These are phyloP conservation scores for Wickerhamomyces alni DNA, from an alignment of 805 yeast species.

Conservation along the genomic window DNA sequence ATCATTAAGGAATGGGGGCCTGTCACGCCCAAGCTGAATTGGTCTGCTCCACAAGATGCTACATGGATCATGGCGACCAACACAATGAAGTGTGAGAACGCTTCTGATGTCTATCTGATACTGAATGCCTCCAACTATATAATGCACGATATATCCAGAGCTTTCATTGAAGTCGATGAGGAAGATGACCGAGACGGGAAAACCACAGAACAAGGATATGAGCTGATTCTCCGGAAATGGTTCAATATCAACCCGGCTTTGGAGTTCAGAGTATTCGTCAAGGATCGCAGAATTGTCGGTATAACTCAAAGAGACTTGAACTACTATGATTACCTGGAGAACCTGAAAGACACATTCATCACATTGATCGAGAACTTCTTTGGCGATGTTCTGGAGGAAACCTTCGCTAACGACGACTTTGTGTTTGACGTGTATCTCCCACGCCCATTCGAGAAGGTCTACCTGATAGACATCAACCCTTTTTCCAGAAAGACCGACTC, in stretches of 20 bases:
- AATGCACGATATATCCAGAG: constrained; percentile 73
- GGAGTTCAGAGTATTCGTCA: constrained; percentile 86
- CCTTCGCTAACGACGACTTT: constrained; percentile 50
- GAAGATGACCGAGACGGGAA: constrained; percentile 20
- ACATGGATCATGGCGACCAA: constrained; percentile 84
- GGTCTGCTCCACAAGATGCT: constrained; percentile 97
- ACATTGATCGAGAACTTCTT: constrained; percentile 51
- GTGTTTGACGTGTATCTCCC: constrained; percentile 84
- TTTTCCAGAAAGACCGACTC: constrained; percentile 76
- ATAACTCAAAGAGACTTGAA: constrained; percentile 84
- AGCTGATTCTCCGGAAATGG: constrained; percentile 82
- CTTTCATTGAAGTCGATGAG: constrained; percentile 48
- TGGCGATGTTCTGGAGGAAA: constrained; percentile 35
- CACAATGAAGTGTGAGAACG: constrained; percentile 61
- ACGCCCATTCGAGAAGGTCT: constrained; percentile 57
- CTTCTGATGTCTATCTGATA: constrained; percentile 72
- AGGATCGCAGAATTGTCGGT: constrained; percentile 56
- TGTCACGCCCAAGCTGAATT: constrained; percentile 85
- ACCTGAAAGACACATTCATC: constrained; percentile 41
- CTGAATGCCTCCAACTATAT: constrained; percentile 85
- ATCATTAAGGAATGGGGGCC: constrained; percentile 46
- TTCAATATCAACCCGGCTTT: constrained; percentile 76
- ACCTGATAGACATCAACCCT: constrained; percentile 83
- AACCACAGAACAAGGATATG: constrained; percentile 33
- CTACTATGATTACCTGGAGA: constrained; percentile 64